phyloP scores from a whole-genome alignment of 257 asterid genomes.

The Forsythia suspensa region DNA sequence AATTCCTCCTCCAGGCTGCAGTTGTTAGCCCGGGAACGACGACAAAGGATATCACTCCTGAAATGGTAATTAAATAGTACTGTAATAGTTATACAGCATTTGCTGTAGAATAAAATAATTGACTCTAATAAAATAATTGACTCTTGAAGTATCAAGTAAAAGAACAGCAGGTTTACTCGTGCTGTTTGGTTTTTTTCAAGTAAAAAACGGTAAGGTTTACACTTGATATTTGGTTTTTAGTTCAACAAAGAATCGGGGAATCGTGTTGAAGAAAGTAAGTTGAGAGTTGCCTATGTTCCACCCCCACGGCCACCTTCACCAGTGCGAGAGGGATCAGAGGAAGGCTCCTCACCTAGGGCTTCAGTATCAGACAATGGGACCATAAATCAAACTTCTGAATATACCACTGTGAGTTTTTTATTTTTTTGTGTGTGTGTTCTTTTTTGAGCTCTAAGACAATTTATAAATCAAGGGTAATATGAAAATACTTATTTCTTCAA shows the following conservation, averaged over 20 bases:
- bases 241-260: slow-evolving; percentile 87
- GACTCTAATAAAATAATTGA: not conserved
- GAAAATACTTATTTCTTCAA: slow-evolving; percentile 6
- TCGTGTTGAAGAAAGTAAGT: slow-evolving; percentile 84
- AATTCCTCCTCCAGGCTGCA: slow-evolving; percentile 86
- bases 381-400: slow-evolving; percentile 59
- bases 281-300: slow-evolving; percentile 79
- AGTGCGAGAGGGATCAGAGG: slow-evolving; percentile 92
- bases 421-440: not conserved
- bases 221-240: slow-evolving; percentile 36
- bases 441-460: not conserved
- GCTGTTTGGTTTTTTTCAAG: not conserved
- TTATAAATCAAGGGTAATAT: not conserved
- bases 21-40: slow-evolving; percentile 54
- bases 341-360: slow-evolving; percentile 91
- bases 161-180: not conserved
- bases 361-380: slow-evolving; percentile 86
- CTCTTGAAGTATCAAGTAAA: not conserved
- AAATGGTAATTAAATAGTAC: slow-evolving; percentile 55
- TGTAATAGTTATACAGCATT: slow-evolving; percentile 1
- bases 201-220: not conserved
- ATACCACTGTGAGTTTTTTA: slow-evolving; percentile 52
- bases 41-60: slow-evolving; percentile 76
- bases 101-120: not conserved
- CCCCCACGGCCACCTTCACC: slow-evolving; percentile 93